Base-by-base conservation (phyloP, 495 filamentous ascomycete species). In the Aspergillus heteromorphus region DNA sequence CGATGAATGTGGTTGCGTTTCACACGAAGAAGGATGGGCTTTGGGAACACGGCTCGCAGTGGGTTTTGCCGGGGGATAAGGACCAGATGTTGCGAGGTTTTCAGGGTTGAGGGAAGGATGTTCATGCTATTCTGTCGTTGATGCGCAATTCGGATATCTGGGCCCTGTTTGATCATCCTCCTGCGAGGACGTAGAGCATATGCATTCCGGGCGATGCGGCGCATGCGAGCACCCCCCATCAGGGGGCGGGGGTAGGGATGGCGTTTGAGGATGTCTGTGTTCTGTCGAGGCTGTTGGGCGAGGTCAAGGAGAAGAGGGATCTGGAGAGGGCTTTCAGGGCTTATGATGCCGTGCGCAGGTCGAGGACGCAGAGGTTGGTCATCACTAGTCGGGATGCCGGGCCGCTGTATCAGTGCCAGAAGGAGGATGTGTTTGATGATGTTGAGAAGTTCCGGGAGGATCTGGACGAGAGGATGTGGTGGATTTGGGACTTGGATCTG, bases 161-260 rank as follows among this genome's bases (percentile, higher is more conserved):
- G 81, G 85, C 83, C 1, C 66, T 88, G 16, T 87, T 85, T 65
- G 76, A 87, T 29, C 76, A 83, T 42, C 78, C 77, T 1, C 77
- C 77, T 10, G 72, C 79, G 10, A 72, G 75, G 1, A 80, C 74
- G 1, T 89, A 80, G 1, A 72, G 75, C 0, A 59, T 88, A 0
- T 80, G 77, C 6, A 70, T 89, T 2, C 66, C 87, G 0, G 86
- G 87, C 1, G 86, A 89, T 57, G 86, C 86, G 0, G 86, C 86
- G 0, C 87, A 89, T 56, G 84, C 86, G 0, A 78, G 78, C 0
- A 87, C 85, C 2, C 87, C 86, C 0, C 85, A 88, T 59, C 84
- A 88, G 57, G 86, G 85, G 8, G 75, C 85, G 1, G 86, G 86
- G 0, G 85, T 84, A 0, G 85, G 86, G 0, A 79, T 84, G 68